Percentiles rank a stretch among this genome's conserved stretches.
phyloP scores from a whole-genome alignment of 1,284 basidiomycete species.

The Prillingera fragicola region DNA sequence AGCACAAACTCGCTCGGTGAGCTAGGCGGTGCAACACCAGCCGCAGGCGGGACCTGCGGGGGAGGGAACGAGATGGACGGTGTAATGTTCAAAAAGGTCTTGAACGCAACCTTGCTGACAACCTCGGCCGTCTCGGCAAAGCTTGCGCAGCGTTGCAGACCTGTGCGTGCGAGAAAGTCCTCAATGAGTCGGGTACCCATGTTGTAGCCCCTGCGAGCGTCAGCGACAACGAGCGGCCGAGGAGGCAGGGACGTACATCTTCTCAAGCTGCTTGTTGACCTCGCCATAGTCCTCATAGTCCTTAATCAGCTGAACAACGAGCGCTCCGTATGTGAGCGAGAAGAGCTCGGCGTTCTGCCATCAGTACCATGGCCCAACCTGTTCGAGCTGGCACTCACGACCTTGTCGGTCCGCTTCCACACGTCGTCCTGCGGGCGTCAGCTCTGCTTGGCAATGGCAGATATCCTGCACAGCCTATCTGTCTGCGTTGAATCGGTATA shows the following conservation, averaged over 20 bases:
- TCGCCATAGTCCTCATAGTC: slow-evolving; percentile 97
- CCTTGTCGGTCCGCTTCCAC: slow-evolving; percentile 89
- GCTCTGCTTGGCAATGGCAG: background rate
- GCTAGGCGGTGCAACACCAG: slow-evolving; percentile 14
- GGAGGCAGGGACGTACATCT: slow-evolving; percentile 51
- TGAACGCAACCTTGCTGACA: slow-evolving; percentile 96
- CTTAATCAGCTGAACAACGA: slow-evolving; percentile 97
- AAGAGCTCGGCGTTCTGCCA: slow-evolving; percentile 83
- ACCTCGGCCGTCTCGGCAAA: slow-evolving; percentile 93
- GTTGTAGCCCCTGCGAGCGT: slow-evolving; percentile 82
- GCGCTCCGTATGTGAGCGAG: slow-evolving; percentile 90
- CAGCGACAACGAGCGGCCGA: background rate
- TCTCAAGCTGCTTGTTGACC: slow-evolving; percentile 61
- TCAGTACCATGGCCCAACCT: background rate
- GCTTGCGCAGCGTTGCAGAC: slow-evolving; percentile 75
- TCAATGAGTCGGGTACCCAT: slow-evolving; percentile 95
- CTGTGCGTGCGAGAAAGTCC: slow-evolving; percentile 90
- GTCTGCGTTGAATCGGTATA: background rate
- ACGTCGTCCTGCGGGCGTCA: slow-evolving; percentile 63
- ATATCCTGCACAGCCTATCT: too few species aligned
- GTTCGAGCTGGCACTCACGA: slow-evolving; percentile 55
- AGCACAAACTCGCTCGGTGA: slow-evolving; percentile 64
- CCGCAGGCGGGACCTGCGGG: slow-evolving; percentile 49
- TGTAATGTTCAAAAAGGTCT: slow-evolving; percentile 91
- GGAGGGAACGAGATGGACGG: slow-evolving; percentile 69